These are phyloP conservation scores for Acanthamoeba triangularis DNA, from an alignment of 208 protist genomes.

Conservation along the genomic window DNA sequence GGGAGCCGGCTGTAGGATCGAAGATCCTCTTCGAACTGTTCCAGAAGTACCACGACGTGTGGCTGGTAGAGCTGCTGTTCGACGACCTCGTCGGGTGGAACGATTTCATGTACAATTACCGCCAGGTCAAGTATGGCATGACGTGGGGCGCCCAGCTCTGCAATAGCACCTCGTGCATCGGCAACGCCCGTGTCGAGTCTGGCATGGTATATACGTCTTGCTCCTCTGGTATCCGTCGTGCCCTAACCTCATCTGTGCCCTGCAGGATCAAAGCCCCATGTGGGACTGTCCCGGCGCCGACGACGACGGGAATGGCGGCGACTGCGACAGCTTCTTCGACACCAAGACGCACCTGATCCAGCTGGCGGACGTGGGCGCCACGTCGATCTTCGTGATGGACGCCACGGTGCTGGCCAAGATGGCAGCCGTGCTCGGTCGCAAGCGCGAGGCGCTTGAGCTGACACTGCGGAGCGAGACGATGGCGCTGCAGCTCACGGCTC, in stretches of 20 bases:
- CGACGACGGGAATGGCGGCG: not conserved
- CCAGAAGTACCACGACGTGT: not conserved
- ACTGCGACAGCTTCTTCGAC: not conserved
- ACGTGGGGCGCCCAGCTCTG: conserved; percentile 10
- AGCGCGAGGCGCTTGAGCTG: not conserved
- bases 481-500: not conserved
- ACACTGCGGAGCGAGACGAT: not conserved
- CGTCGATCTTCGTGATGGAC: not conserved
- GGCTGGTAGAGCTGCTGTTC: not conserved
- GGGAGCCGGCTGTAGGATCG: not conserved
- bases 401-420: not conserved
- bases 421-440: not conserved
- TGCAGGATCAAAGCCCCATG: conserved; percentile 19
- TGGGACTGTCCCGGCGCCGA: conserved; percentile 27
- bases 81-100: conserved; percentile 20
- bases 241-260: not conserved
- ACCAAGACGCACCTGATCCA: not conserved
- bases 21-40: conserved; percentile 12
- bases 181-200: not conserved
- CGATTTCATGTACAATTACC: not conserved
- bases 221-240: too few relatives aligned
- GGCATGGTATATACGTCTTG: not conserved
- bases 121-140: not conserved
- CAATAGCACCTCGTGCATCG: not conserved
- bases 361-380: not conserved